phyloP scores from a whole-genome alignment of 1,139 yeast species.

The Sugiyamaella castrensis region DNA sequence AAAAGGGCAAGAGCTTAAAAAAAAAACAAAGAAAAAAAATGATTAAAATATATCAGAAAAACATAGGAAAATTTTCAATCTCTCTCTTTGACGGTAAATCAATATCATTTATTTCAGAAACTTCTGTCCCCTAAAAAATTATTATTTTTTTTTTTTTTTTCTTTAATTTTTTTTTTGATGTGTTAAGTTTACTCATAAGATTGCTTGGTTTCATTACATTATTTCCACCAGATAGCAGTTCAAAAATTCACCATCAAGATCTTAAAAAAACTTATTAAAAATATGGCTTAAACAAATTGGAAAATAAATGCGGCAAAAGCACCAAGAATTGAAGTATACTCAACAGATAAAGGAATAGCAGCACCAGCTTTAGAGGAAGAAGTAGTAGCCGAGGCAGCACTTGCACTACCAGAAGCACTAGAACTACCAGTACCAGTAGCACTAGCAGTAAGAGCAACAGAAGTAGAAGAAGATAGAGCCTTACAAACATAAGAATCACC shows the following conservation, averaged over 20 bases:
- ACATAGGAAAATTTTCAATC: no score
- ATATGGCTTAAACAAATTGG: conserved; percentile 32
- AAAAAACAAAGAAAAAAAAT: no score
- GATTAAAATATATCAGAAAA: no score
- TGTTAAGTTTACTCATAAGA: no score
- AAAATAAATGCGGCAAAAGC: conserved; percentile 37
- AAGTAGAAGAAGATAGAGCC: conserved; percentile 61
- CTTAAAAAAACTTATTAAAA: conserved; percentile 2
- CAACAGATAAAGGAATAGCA: conserved; percentile 42
- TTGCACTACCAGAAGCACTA: conserved; percentile 32
- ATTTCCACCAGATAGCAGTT: no score
- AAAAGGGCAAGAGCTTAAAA: no score
- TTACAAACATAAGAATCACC: conserved; percentile 87
- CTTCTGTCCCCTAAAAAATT: no score
- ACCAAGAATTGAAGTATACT: conserved; percentile 35
- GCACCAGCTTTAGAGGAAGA: conserved; percentile 43
- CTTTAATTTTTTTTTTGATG: no score
- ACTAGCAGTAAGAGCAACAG: conserved; percentile 39
- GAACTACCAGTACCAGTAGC: conserved; percentile 27
- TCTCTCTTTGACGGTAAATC: no score
- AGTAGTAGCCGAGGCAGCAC: conserved; percentile 40
- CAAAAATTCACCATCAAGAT: not conserved
- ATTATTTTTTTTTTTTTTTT: no score
- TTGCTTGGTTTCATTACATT: no score
- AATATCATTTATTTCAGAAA: no score